Base-by-base conservation (phyloP, 768 basidiomycete species). In the Krasilnikovozyma curviuscula region DNA sequence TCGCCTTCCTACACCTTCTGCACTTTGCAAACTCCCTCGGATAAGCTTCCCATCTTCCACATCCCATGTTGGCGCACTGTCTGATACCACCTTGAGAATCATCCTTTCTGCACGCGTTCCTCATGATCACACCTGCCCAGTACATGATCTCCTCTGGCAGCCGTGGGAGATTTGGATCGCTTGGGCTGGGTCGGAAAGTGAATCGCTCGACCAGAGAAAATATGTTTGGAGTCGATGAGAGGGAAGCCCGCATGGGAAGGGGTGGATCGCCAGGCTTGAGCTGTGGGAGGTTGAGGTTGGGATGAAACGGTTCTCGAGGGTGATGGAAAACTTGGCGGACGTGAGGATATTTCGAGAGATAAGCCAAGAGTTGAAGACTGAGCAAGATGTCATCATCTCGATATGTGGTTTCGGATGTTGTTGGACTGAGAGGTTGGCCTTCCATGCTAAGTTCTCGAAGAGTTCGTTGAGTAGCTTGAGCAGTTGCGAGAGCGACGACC, bases 81-180 rank as follows among this genome's bases (percentile, higher is more conserved):
- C 93, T 67, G 53, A 95, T 88, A 10, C 93, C 93, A 44, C 88
- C 88, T 30, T 79, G 68, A 41, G 72, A 76, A 54, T 97, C 91
- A 57, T 97, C 93, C 68, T 98, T 97, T 61, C 91, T 70, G 66
- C 93, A 98, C 12, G 93, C 93, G 63, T 98, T 98, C 44, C 93
- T 74, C 93, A 97, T 98, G 59, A 97, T 93, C n/a, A 95, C 91
- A 3, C 88, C 86, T 0, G 91, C 93, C 93, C 93, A 97, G 58
- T 95, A 93, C 65, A 93, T 85, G 21, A 98, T 91, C 63, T 97
- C 91, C 9, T 72, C 69, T 0, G 88, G 85, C 40, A 76, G 71
- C 23, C 75, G 76, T 5, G 74, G 74, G 45, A 79, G 67, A 53
- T 79, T 76, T 18, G 73, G 73, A 59, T 89, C 86, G 1, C 77